Conservation (phyloP, 2,329 filamentous ascomycete species). For the Cordyceps farinosa region DNA sequence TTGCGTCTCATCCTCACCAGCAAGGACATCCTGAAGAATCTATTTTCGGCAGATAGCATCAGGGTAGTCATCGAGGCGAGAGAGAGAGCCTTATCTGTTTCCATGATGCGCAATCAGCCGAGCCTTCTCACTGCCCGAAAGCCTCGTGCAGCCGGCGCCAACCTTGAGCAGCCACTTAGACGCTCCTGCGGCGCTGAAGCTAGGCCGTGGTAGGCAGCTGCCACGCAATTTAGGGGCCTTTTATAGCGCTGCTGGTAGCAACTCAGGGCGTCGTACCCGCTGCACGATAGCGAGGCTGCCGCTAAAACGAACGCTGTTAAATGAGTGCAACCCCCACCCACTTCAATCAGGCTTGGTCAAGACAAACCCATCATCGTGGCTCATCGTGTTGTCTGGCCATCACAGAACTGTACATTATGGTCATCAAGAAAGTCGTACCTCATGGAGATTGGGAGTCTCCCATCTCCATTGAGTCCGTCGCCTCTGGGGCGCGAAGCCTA, state of each 20-base stretch:
- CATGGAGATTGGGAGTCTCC: conserved; percentile 40
- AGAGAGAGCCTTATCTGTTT: conserved; percentile 46
- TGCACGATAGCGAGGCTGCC: background rate
- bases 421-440: conserved; percentile 26
- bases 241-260: background rate
- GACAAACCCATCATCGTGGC: background rate
- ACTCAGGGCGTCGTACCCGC: background rate
- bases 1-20: conserved; percentile 38
- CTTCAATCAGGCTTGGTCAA: background rate
- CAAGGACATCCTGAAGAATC: conserved; percentile 40
- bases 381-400: too few species aligned
- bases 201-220: background rate
- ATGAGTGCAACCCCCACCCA: background rate
- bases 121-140: conserved; percentile 45
- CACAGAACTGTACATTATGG: conserved; percentile 21
- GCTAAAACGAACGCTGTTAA: background rate
- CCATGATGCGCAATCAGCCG: conserved; percentile 47
- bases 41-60: conserved; percentile 38
- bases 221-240: background rate
- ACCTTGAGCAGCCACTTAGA: conserved; percentile 34
- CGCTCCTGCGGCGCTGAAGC: background rate
- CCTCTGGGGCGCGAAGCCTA: conserved; percentile 32
- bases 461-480: conserved; percentile 36
- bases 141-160: conserved; percentile 37
- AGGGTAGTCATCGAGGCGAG: conserved; percentile 42